Base-by-base conservation (phyloP, 2,329 filamentous ascomycete genomes). In the Venturia carpophila region DNA sequence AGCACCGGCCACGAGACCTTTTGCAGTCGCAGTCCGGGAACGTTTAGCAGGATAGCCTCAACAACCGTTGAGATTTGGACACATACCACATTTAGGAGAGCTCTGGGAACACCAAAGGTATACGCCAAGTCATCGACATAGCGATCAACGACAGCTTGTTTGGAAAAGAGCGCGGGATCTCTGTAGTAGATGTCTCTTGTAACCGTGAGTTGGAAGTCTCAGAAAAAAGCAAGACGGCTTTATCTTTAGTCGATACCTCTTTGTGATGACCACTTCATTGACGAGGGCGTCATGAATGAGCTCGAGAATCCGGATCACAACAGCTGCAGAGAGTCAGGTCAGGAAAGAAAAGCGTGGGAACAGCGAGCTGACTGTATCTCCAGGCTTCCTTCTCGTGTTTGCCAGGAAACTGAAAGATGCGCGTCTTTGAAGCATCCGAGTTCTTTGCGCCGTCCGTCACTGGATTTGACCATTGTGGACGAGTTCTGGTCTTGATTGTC, bases 161-260 rank as follows among this genome's bases (percentile, higher is more conserved):
- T 86, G 24, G 81, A 80, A 71, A 94, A 95, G 0, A 95, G 77
- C 11, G 85, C 82, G 5, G 87, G 84, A 69, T 92, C 83, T 69
- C 90, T 85, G 72, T 95, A 95, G 73, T 87, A 95, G 4, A 95
- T 86, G 70, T 90, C 89, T 67, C 90, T 93, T 67, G n/a, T 4
- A 21, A 13, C 5, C 27, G 30, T 58, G 17, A 58, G 52, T 24
- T 42, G 60, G 42, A 43, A 45, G 24, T 19, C 24, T 42, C 37
- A 43, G 15, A 39, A 52, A 2, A 34, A 34, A 37, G 58, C 55
- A 56, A 11, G 34, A n/a, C 43, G 39, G 27, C 19, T 34, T 10
- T 41, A 63, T 7, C 15, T 19, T 47, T 21, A 43, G 49, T 58
- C 19, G 21, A 41, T 21, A 84, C 84, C 84, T 79, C 71, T 87